Conservation (phyloP, 192 early-diverging fungal species). For the Ambispora gerdemannii region DNA sequence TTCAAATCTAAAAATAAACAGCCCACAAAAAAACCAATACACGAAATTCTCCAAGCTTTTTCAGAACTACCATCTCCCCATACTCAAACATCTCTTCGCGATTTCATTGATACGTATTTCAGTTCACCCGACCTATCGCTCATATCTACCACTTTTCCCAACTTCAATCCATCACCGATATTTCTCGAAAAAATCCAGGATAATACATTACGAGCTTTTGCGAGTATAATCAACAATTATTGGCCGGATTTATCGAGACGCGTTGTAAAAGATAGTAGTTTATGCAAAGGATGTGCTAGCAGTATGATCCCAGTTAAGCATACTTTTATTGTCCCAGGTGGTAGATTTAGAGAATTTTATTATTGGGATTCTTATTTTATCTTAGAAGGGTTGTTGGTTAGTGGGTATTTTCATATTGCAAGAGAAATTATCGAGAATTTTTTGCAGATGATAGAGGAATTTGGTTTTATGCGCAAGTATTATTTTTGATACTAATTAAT, state of each 20-base stretch:
- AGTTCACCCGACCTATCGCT: slow-evolving; percentile 51
- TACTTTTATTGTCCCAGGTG: slow-evolving; percentile 70
- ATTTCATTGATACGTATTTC: slow-evolving; percentile 61
- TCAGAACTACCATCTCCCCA: slow-evolving; percentile 43
- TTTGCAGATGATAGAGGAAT: slow-evolving; percentile 52
- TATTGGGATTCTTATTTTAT: slow-evolving; percentile 76
- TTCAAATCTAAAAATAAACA: slow-evolving; percentile 5
- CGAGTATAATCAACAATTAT: slow-evolving; percentile 45
- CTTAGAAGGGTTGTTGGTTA: slow-evolving; percentile 59
- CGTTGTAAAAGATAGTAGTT: slow-evolving; percentile 32
- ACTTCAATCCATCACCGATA: slow-evolving; percentile 37
- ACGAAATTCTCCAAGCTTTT: slow-evolving; percentile 53
- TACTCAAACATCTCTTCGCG: slow-evolving; percentile 33
- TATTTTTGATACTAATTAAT: slow-evolving; percentile 12
- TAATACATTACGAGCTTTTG: slow-evolving; percentile 48
- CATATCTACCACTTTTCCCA: slow-evolving; percentile 35
- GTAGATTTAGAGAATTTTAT: slow-evolving; percentile 70
- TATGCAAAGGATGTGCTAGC: slow-evolving; percentile 56
- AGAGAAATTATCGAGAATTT: slow-evolving; percentile 59
- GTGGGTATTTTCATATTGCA: slow-evolving; percentile 48
- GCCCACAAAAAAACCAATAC: slow-evolving; percentile 57
- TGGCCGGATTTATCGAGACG: too few species aligned
- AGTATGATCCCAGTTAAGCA: slow-evolving; percentile 54
- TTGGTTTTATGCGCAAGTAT: slow-evolving; percentile 65
- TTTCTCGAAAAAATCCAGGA: slow-evolving; percentile 51